Base-by-base conservation (phyloP, 495 filamentous ascomycete species). In the Pyrenopolyporus hunteri region DNA sequence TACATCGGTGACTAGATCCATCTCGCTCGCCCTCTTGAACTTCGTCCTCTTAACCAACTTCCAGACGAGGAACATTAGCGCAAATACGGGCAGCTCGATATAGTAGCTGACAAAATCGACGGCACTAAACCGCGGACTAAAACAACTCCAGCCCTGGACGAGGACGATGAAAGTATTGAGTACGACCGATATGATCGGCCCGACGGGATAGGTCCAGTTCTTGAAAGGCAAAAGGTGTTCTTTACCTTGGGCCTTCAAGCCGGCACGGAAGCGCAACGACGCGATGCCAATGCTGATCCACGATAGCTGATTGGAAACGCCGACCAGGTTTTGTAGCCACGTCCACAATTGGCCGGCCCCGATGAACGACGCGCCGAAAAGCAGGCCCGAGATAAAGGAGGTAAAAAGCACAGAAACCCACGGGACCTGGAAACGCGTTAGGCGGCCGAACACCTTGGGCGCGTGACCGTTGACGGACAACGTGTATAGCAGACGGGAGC, bases 221-320 rank as follows among this genome's bases (percentile, higher is more conserved):
- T 78, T 82, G 69, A 83, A 87, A 1, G 84, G 81, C 13, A 87
- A 77, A 0, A 85, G 74, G 56, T 85, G 80, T 33, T 81, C 79
- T 35, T 84, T 80, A 13, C 77, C 77, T 54, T 86, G 84, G 5
- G 59, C 66, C 45, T 75, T 76, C 44, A 87, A 70, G 9, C 75
- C 84, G 10, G 74, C 64, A 17, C 84, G 81, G 74, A 87, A 87
- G 25, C 84, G 80, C 31, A 87, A 71, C 3, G 82, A 85, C 3
- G 83, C 80, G 36, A 86, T 67, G 16, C 81, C 74, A 53, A 87
- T 87, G 47, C 78, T 76, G 57, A 83, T 77, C 84, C 84, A 87
- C 29, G 81, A 82, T 4, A 87, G 70, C 68, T 86, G 84, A 60
- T 86, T 87, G 0, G 83, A 85, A 9, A 87, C 84, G 9, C 83